Conservation (phyloP, 768 basidiomycete species). For the Pleurotus platypus region DNA sequence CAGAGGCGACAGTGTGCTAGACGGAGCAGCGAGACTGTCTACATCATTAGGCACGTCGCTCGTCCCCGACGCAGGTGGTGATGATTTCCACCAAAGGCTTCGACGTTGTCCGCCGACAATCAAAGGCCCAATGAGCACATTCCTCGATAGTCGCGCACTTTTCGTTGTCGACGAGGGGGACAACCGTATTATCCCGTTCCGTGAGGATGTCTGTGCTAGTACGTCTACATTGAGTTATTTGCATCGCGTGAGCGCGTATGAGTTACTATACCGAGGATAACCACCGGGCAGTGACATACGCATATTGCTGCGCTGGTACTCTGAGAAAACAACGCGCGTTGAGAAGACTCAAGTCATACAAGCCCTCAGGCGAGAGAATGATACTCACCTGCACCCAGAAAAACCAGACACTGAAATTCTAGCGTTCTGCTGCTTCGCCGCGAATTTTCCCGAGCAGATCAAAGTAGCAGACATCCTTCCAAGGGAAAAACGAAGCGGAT, state of each 20-base stretch:
- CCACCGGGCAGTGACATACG: background rate
- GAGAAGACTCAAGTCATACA: background rate
- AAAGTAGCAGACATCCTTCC: background rate
- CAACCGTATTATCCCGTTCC: background rate
- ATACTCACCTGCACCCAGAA: background rate
- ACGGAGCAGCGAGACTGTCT: background rate
- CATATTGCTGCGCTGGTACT: background rate
- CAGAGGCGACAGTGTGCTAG: background rate
- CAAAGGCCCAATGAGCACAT: too few relatives aligned
- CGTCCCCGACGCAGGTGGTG: background rate
- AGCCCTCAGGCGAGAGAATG: background rate
- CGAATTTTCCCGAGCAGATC: slow-evolving; percentile 1
- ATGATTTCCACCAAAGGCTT: slow-evolving; percentile 7
- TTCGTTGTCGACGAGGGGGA: too few relatives aligned
- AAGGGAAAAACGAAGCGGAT: too few relatives aligned
- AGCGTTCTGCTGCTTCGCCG: background rate
- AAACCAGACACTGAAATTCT: background rate
- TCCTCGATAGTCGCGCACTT: too few relatives aligned
- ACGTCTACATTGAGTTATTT: background rate
- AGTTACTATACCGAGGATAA: background rate
- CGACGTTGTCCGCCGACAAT: background rate
- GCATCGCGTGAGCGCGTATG: background rate
- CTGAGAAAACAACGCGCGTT: background rate
- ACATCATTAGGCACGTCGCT: background rate
- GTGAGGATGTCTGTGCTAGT: slow-evolving; percentile 4